phyloP scores from a whole-genome alignment of 2,329 filamentous ascomycete species.

The Colletotrichum sp. region DNA sequence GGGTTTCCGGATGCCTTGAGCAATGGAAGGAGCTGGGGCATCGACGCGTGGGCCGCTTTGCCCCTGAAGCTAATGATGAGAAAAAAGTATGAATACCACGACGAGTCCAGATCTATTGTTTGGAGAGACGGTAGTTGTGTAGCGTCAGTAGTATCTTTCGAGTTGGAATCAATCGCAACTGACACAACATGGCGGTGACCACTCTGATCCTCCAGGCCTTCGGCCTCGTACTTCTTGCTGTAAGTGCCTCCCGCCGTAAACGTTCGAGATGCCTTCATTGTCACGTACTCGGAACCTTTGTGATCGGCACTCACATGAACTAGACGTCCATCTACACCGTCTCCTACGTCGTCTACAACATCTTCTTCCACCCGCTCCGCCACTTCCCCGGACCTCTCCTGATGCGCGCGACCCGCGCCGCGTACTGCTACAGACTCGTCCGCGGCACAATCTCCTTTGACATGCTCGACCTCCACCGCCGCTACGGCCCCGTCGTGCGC shows the following conservation, averaged over 20 bases:
- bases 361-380: constrained; percentile 38
- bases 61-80: background rate
- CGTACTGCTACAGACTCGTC: background rate
- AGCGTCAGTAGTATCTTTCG: background rate
- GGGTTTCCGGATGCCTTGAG: background rate
- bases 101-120: fast-evolving
- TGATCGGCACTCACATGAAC: background rate
- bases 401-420: background rate
- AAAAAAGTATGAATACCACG: background rate
- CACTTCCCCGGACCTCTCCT: constrained; percentile 32
- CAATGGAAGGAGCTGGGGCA: background rate
- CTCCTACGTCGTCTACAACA: constrained; percentile 29
- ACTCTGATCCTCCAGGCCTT: background rate
- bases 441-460: background rate
- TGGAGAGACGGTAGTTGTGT: background rate
- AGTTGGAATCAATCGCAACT: background rate
- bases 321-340: background rate
- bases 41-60: background rate
- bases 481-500: constrained; percentile 51
- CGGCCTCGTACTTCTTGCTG: background rate
- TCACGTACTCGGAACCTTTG: background rate
- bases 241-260: background rate
- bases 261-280: background rate
- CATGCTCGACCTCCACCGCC: constrained; percentile 29
- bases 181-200: background rate